Evolutionary conservation across 1,284 basidiomycete species (phyloP), one percentile per base, ranked within the genome.

Genomic region (Malassezia arunalokei): DNA sequence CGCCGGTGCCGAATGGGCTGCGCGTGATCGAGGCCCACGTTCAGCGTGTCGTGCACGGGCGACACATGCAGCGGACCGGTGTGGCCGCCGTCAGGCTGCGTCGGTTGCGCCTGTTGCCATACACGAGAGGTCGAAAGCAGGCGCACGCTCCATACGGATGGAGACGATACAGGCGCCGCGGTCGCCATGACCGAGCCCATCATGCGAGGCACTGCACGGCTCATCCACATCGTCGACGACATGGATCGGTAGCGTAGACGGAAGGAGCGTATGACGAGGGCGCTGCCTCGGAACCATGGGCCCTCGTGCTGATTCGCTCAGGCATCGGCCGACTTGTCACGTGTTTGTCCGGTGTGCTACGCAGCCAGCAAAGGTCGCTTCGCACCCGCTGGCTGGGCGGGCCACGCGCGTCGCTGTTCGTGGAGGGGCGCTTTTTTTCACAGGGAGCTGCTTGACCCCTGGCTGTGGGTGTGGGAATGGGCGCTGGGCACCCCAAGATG

Each of bases 31-130:
- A n/a, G 17, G 29, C 20, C 14, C 41, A 45, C 32, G 35, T 54
- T 54, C 5, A 54, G 47, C 32, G 35, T 37, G 38, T 54, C 52
- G 44, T 56, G 50, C 37, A 56, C 33, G 38, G 55, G 40, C 47
- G 54, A 52, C 5, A 55, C 27, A 15, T 28, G 20, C 15, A 38
- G 28, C 15, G 53, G 53, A 14, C 53, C 53, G 2, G 53, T 55
- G 17, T 30, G 32, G 20, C 20, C 20, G 43, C 40, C 43, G 15
- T 38, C 27, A 7, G 52, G 37, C n/a, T 38, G 38, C 17, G 24
- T 32, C n/a, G 47, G 45, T 8, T 35, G 30, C 15, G 53, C 53
- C 7, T 14, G 37, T 42, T 40, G 40, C 12, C 30, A 31, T n/a
- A 40, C 30, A 29, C 32, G 5, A 24, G 48, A 17, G 33, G 40